A percentile compares a stretch with the other conserved stretches of the same genome.
These are phyloP conservation scores for Pichia ethanolica DNA, from an alignment of 805 yeast genomes.

Conservation along the genomic window DNA sequence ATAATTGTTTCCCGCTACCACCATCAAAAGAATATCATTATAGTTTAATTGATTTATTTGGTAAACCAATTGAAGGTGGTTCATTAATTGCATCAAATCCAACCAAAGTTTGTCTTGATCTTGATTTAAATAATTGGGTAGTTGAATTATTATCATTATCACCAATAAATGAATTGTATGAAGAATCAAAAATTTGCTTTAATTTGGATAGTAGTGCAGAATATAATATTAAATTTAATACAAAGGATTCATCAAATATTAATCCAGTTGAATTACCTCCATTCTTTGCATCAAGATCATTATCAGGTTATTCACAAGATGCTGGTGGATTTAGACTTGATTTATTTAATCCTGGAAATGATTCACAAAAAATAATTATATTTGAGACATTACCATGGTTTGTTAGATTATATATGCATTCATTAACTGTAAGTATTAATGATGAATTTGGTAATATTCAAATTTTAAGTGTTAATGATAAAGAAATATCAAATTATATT, in stretches of 20 bases:
- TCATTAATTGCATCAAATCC: constrained; percentile 45
- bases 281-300: constrained; percentile 68
- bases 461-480: constrained; percentile 17
- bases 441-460: constrained; percentile 12
- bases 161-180: background rate
- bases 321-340: constrained; percentile 81
- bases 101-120: constrained; percentile 38
- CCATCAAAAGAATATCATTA: constrained; percentile 41
- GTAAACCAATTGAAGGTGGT: constrained; percentile 56
- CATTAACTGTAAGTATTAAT: constrained; percentile 38
- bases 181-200: constrained; percentile 17
- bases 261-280: constrained; percentile 45
- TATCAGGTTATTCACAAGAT: constrained; percentile 89
- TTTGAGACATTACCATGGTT: constrained; percentile 92
- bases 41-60: constrained; percentile 60
- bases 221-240: constrained; percentile 33
- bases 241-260: constrained; percentile 40
- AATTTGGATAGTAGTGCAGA: constrained; percentile 16
- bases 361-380: constrained; percentile 46
- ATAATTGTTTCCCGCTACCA: constrained; percentile 73
- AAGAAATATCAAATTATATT: constrained; percentile 32
- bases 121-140: constrained; percentile 39
- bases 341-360: constrained; percentile 55
- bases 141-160: constrained; percentile 11
- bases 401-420: constrained; percentile 73